phyloP scores from a whole-genome alignment of 106 monocot genomes.

The Hemerocallis citrina region DNA sequence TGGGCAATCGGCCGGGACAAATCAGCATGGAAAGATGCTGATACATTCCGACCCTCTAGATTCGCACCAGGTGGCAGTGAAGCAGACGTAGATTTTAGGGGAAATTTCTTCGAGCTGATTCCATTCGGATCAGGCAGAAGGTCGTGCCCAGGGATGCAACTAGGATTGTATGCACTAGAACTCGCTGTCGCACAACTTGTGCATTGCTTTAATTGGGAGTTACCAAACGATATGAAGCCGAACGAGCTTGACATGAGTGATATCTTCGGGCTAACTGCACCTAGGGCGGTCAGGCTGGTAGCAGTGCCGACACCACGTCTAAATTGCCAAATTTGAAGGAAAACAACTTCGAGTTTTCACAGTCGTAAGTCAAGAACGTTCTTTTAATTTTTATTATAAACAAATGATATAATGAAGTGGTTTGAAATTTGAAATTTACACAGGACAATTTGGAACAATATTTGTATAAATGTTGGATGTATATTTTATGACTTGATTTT shows the following conservation, averaged over 20 bases:
- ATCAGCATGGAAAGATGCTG: constrained; percentile 34
- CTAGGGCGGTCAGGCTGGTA: constrained; percentile 28
- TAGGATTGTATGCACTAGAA: constrained; percentile 40
- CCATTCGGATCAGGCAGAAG: constrained; percentile 56
- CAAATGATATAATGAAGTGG: no score
- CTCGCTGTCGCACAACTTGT: constrained; percentile 36
- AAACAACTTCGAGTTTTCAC: no score
- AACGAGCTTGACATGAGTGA: constrained; percentile 48
- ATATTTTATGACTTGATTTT: no score
- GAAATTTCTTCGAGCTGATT: constrained; percentile 39
- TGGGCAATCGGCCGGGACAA: constrained; percentile 48
- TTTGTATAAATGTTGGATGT: no score
- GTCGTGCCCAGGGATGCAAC: constrained; percentile 67
- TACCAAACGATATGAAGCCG: constrained; percentile 51
- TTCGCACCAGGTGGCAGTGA: constrained; percentile 19
- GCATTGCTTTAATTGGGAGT: constrained; percentile 45
- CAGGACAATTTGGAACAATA: no score
- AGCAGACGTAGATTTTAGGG: constrained; percentile 15
- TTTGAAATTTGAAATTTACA: no score
- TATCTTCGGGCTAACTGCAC: constrained; percentile 51
- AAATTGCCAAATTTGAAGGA: constrained; percentile 3
- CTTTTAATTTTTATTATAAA: no score
- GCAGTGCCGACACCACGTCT: constrained; percentile 42
- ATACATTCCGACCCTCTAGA: constrained; percentile 29
- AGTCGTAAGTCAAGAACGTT: no score